These are phyloP conservation scores for Hordeum marinum DNA, from an alignment of 176 grass and related monocot genomes.

Conservation along the genomic window DNA sequence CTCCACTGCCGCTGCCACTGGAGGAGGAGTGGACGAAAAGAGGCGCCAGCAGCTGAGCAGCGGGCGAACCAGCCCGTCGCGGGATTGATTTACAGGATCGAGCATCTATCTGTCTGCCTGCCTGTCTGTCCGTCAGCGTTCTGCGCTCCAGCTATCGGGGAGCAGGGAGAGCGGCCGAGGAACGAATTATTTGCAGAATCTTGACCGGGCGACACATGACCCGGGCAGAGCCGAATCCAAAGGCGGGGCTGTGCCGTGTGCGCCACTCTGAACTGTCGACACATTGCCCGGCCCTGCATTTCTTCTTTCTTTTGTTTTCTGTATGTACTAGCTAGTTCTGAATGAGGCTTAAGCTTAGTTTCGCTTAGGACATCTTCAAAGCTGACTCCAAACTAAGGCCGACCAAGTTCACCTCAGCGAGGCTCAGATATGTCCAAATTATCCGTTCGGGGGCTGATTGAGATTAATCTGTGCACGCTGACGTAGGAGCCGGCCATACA, in stretches of 20 bases:
- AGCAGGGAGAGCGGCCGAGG: neutral
- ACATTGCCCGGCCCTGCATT: too few relatives aligned
- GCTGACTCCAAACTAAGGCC: too few relatives aligned
- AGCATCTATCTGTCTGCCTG: neutral
- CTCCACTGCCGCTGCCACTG: neutral
- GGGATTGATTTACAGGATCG: neutral
- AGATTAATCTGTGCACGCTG: too few relatives aligned
- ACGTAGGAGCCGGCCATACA: too few relatives aligned
- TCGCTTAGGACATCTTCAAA: too few relatives aligned
- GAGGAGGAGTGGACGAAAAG: neutral
- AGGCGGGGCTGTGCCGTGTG: neutral
- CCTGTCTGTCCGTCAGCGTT: neutral
- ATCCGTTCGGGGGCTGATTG: too few relatives aligned
- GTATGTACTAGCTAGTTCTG: too few relatives aligned
- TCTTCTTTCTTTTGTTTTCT: too few relatives aligned
- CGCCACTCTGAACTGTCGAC: neutral
- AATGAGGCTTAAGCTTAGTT: too few relatives aligned
- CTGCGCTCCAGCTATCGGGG: slow-evolving; percentile 50
- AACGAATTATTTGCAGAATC: slow-evolving; percentile 27
- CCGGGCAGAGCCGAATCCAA: neutral
- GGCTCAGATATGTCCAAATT: too few relatives aligned
- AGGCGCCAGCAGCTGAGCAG: neutral
- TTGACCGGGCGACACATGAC: neutral
- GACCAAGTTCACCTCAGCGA: too few relatives aligned
- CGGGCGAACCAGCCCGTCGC: neutral